These are phyloP conservation scores for Pleomassaria siparia DNA, from an alignment of 2,329 filamentous ascomycete species.

Conservation along the genomic window DNA sequence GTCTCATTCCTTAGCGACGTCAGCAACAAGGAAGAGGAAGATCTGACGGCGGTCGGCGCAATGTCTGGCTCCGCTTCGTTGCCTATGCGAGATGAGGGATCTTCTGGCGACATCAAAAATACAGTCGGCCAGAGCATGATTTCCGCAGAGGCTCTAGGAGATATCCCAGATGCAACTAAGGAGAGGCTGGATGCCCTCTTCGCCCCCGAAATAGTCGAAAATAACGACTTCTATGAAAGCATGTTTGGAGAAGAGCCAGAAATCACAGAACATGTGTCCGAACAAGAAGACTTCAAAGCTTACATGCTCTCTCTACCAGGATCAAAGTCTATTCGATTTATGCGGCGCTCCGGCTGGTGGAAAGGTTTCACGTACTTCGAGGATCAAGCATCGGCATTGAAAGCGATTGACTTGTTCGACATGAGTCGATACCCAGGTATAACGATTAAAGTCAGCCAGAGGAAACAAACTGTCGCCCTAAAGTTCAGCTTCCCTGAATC, in stretches of 20 bases:
- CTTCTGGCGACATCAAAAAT: neutral
- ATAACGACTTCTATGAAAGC: conserved; percentile 8
- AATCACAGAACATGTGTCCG: conserved; percentile 16
- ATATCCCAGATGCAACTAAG: conserved; percentile 26
- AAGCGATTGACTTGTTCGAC: conserved; percentile 22
- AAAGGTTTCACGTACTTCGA: conserved; percentile 22
- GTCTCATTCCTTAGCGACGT: conserved; percentile 20
- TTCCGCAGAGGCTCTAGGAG: conserved; percentile 26
- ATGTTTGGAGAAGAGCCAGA: conserved; percentile 9
- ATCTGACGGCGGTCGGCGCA: neutral
- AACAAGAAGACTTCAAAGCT: conserved; percentile 17
- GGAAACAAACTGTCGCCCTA: conserved; percentile 16
- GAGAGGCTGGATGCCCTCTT: conserved; percentile 23
- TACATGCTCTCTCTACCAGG: conserved; percentile 23
- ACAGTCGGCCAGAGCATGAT: conserved; percentile 8
- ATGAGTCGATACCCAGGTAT: conserved; percentile 14
- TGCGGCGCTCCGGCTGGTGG: conserved; percentile 24
- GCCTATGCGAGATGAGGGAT: neutral
- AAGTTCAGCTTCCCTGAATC: conserved; percentile 18
- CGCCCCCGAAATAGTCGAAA: conserved; percentile 1
- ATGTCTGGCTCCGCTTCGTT: neutral
- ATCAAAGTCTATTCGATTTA: conserved; percentile 21
- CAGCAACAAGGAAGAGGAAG: conserved; percentile 5
- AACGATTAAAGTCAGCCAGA: conserved; percentile 18
- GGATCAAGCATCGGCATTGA: conserved; percentile 10